phyloP scores from a whole-genome alignment of 2,329 filamentous ascomycete species.

The Orbilia javanica region DNA sequence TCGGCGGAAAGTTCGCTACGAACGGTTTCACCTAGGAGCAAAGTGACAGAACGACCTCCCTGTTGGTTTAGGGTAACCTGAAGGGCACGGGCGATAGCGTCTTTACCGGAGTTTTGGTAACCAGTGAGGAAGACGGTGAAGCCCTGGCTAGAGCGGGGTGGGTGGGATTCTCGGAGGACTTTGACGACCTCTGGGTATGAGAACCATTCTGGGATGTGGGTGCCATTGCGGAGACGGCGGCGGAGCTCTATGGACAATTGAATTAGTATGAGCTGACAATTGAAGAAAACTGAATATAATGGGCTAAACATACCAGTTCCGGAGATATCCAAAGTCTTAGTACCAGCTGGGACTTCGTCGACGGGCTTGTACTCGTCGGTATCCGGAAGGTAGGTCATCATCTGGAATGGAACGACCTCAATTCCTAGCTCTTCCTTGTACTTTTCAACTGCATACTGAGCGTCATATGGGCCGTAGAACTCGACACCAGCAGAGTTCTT shows the following conservation, averaged over 20 bases:
- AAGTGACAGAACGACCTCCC: constrained; percentile 91
- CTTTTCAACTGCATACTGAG: constrained; percentile 94
- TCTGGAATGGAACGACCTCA: constrained; percentile 98
- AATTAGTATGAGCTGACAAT: background rate
- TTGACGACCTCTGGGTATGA: constrained; percentile 98
- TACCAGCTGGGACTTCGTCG: constrained; percentile 85
- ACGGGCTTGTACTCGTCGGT: constrained; percentile 94
- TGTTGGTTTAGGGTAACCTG: constrained; percentile 99
- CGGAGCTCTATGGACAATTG: constrained; percentile 76
- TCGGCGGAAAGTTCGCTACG: constrained; percentile 92
- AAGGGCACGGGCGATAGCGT: constrained; percentile 92
- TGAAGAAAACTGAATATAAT: background rate
- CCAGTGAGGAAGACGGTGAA: constrained; percentile 99
- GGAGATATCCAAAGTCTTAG: constrained; percentile 88
- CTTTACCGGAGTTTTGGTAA: constrained; percentile 96
- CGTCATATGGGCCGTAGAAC: constrained; percentile 98
- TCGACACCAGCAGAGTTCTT: constrained; percentile 98
- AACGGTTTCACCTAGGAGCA: constrained; percentile 95
- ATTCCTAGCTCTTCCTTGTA: constrained; percentile 97
- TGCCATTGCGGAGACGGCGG: constrained; percentile 87
- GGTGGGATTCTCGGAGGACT: constrained; percentile 96
- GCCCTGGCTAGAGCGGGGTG: constrained; percentile 87
- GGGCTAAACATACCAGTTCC: constrained; percentile 69
- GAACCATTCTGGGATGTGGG: constrained; percentile 99
- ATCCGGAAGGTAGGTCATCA: constrained; percentile 99